Evolutionary conservation across 306 rosid genomes (phyloP).

Genomic region (Albizia julibrissin): DNA sequence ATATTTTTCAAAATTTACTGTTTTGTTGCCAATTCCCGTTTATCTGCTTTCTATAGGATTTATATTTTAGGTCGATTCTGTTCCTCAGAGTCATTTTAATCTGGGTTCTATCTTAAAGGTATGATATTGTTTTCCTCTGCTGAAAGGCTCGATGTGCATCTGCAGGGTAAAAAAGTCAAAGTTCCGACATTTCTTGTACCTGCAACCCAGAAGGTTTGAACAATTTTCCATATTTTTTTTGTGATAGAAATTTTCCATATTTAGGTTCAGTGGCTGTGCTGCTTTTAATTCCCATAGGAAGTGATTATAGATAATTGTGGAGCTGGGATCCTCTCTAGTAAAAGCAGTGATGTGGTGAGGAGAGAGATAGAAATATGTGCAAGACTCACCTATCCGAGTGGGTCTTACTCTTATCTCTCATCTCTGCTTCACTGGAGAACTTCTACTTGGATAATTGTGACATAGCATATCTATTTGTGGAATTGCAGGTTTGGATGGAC

Average conservation of each 20-base stretch:
- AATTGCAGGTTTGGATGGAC: slow-evolving; percentile 91
- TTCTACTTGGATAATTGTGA: not conserved
- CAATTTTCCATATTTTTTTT: not conserved
- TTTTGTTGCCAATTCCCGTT: not conserved
- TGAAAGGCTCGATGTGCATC: slow-evolving; percentile 22
- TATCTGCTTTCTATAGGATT: not conserved
- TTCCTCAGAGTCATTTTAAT: not conserved
- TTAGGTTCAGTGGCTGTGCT: not conserved
- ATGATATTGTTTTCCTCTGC: slow-evolving; percentile 15
- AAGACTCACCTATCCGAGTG: not conserved
- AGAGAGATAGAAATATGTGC: not conserved
- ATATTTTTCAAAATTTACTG: not conserved
- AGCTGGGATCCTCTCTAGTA: not conserved
- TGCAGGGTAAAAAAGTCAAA: slow-evolving; percentile 89
- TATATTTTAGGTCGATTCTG: not conserved
- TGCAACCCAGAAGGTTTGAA: slow-evolving; percentile 91
- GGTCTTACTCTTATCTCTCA: not conserved
- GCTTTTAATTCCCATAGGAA: slow-evolving; percentile 6
- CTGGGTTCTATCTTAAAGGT: not conserved
- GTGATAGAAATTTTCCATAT: not conserved
- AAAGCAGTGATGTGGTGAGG: not conserved
- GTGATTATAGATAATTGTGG: slow-evolving; percentile 15
- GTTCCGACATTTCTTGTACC: slow-evolving; percentile 98
- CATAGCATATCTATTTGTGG: slow-evolving; percentile 7
- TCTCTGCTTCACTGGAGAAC: not conserved